phyloP scores from a whole-genome alignment of 345 rosid species.

The Cardamine chenopodiifolia region DNA sequence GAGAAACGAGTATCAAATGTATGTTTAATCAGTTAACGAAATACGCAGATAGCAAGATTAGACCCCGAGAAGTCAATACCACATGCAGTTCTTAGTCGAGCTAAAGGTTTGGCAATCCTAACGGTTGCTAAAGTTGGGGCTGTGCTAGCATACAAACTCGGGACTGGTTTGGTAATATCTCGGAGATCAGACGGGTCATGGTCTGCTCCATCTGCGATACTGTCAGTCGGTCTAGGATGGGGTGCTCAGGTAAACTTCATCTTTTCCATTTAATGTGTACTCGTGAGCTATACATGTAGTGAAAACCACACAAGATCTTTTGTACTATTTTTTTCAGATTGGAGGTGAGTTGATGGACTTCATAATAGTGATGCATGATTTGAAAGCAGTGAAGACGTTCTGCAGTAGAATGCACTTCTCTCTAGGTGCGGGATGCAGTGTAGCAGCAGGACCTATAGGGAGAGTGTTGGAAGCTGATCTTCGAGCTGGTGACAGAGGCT shows the following conservation, averaged over 20 bases:
- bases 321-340: constrained; percentile 48
- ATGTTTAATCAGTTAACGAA: background rate
- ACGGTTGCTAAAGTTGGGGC: constrained; percentile 96
- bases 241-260: constrained; percentile 93
- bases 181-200: constrained; percentile 89
- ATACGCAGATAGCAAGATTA: constrained; percentile 63
- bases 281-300: background rate
- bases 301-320: background rate
- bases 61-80: constrained; percentile 94
- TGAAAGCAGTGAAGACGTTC: constrained; percentile 91
- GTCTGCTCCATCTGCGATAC: constrained; percentile 96
- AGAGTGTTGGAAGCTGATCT: constrained; percentile 97
- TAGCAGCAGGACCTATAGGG: constrained; percentile 97
- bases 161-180: constrained; percentile 86
- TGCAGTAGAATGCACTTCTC: constrained; percentile 97
- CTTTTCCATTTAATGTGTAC: background rate
- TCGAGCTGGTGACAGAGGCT: constrained; percentile 91
- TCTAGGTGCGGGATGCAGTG: constrained; percentile 97
- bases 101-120: constrained; percentile 82
- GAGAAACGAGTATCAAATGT: background rate
- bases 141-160: constrained; percentile 72
- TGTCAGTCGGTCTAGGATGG: constrained; percentile 90
- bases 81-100: constrained; percentile 69
- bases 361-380: constrained; percentile 82
- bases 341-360: constrained; percentile 99